These are phyloP conservation scores for Boechera retrofracta DNA, from an alignment of 345 rosid genomes.

Conservation along the genomic window DNA sequence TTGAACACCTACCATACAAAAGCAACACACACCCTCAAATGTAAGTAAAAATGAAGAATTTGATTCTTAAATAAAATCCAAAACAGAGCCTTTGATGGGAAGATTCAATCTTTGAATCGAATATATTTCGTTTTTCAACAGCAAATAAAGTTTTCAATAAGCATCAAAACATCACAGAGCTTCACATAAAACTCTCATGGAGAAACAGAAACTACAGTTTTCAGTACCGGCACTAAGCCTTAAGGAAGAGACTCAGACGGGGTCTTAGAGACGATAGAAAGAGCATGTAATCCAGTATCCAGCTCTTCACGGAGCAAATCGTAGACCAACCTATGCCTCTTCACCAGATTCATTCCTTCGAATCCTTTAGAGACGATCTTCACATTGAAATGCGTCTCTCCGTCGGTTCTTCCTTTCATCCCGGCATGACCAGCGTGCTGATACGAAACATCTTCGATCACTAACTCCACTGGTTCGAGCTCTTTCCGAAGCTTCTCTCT, in stretches of 20 bases:
- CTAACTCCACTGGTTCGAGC: constrained; percentile 68
- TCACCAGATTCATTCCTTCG: constrained; percentile 90
- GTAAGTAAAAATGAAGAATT: background rate
- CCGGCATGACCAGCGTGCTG: constrained; percentile 98
- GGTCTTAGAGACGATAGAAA: constrained; percentile 88
- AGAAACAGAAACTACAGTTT: background rate
- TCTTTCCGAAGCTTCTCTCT: constrained; percentile 72
- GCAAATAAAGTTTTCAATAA: background rate
- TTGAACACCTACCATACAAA: background rate
- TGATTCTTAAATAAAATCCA: background rate
- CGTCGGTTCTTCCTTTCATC: constrained; percentile 68
- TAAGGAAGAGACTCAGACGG: constrained; percentile 58
- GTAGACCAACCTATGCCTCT: constrained; percentile 84
- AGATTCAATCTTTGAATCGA: background rate
- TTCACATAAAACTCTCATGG: background rate
- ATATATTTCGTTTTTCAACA: background rate
- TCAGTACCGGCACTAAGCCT: background rate
- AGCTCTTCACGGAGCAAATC: constrained; percentile 80
- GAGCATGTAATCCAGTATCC: constrained; percentile 80
- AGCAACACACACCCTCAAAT: background rate
- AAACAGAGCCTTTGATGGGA: background rate
- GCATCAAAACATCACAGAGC: background rate
- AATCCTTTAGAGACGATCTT: constrained; percentile 79
- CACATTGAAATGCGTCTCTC: constrained; percentile 88
- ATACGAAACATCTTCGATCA: constrained; percentile 83